These are phyloP conservation scores for Cryptococcus neoformans DNA, from an alignment of 1,284 basidiomycete genomes.

Conservation along the genomic window DNA sequence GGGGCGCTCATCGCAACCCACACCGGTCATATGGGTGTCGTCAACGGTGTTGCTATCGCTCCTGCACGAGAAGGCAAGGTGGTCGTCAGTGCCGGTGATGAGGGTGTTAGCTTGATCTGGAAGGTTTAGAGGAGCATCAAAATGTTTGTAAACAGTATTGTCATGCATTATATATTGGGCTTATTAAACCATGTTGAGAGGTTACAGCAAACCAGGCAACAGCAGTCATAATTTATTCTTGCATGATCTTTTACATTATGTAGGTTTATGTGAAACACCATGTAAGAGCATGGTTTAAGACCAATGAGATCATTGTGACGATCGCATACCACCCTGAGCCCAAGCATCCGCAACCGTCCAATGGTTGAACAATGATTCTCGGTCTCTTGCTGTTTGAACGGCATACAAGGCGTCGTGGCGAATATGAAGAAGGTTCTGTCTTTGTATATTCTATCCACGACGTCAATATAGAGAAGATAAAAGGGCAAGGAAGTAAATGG, in stretches of 20 bases:
- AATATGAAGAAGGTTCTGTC: slow-evolving; percentile 7
- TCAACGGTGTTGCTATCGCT: slow-evolving; percentile 72
- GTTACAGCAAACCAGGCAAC: too few species aligned
- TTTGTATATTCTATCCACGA: neutral
- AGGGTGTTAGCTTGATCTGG: slow-evolving; percentile 75
- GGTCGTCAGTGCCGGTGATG: slow-evolving; percentile 79
- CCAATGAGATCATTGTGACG: neutral
- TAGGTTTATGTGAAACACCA: too few species aligned
- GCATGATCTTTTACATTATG: too few species aligned
- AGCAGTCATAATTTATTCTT: too few species aligned
- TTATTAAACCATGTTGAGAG: too few species aligned
- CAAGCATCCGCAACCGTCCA: slow-evolving; percentile 14
- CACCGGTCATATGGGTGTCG: slow-evolving; percentile 76
- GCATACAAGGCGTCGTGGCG: slow-evolving; percentile 14
- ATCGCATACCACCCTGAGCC: neutral
- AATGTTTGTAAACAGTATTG: too few species aligned
- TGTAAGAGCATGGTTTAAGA: neutral
- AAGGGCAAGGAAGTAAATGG: neutral
- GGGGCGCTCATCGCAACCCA: slow-evolving; percentile 63
- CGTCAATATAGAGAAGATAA: neutral
- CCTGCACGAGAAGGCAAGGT: slow-evolving; percentile 51
- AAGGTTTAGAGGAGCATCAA: slow-evolving; percentile 22
- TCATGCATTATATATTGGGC: too few species aligned
- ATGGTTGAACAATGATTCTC: slow-evolving; percentile 9
- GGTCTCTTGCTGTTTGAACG: slow-evolving; percentile 7